phyloP scores from a whole-genome alignment of 768 basidiomycete genomes.

The Gyrodon lividus region DNA sequence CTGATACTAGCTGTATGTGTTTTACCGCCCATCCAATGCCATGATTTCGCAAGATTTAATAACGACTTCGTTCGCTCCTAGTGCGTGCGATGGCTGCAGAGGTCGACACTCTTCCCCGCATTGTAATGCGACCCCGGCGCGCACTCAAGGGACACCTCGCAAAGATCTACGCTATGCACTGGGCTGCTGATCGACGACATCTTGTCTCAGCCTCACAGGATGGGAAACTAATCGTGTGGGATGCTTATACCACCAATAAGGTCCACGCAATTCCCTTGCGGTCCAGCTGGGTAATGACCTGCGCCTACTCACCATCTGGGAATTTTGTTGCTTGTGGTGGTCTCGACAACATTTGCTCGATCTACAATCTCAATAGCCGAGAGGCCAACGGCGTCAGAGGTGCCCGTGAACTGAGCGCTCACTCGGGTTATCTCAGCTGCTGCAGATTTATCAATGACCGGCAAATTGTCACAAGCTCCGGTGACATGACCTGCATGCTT shows the following conservation, averaged over 20 bases:
- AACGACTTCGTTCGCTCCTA: conserved; percentile 34
- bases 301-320: conserved; percentile 95
- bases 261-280: conserved; percentile 98
- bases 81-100: conserved; percentile 99
- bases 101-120: conserved; percentile 91
- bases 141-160: conserved; percentile 96
- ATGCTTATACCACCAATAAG: conserved; percentile 99
- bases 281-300: conserved; percentile 99
- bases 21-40: conserved; percentile 3
- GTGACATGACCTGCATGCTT: conserved; percentile 99
- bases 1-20: conserved; percentile 92
- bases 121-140: conserved; percentile 94
- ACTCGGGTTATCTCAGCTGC: conserved; percentile 97
- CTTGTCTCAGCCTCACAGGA: conserved; percentile 99
- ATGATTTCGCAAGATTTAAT: conserved; percentile 1
- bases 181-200: conserved; percentile 96
- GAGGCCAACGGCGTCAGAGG: conserved; percentile 76
- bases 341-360: conserved; percentile 98
- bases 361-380: conserved; percentile 90
- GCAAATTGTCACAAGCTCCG: conserved; percentile 96
- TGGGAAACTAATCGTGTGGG: conserved; percentile 99
- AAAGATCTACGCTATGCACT: conserved; percentile 99
- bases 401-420: conserved; percentile 92
- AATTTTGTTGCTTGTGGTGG: conserved; percentile 98
- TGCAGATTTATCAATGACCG: conserved; percentile 98